Evolutionary conservation across 2,329 filamentous ascomycete genomes (phyloP).

Genomic region (Penicillium sp.): DNA sequence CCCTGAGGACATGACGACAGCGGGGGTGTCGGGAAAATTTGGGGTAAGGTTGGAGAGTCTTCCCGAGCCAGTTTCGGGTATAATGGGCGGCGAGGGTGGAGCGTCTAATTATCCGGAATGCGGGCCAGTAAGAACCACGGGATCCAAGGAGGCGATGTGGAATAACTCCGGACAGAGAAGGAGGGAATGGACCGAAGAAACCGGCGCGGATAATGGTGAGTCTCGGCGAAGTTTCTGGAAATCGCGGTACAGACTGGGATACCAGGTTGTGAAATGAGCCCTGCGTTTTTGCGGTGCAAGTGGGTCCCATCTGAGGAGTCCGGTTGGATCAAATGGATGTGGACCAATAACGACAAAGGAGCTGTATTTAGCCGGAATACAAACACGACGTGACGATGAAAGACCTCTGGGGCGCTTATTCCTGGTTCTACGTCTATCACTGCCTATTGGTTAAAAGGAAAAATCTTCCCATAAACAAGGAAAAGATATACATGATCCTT

Average conservation of each 20-base stretch:
- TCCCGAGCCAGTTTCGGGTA: conserved; percentile 17
- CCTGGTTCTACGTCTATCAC: background rate
- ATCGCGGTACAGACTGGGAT: background rate
- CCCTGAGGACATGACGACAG: conserved; percentile 44
- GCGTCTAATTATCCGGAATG: conserved; percentile 18
- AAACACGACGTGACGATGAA: background rate
- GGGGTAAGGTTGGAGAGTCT: background rate
- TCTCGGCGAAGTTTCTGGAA: conserved; percentile 9
- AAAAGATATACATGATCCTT: background rate
- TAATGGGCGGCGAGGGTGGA: conserved; percentile 9
- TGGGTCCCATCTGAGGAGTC: background rate
- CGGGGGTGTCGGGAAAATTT: conserved; percentile 5
- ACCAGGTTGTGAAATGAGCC: too few species aligned
- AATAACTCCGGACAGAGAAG: background rate
- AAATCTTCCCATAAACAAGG: background rate
- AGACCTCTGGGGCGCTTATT: background rate
- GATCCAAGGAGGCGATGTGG: conserved; percentile 1
- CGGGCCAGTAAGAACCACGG: background rate
- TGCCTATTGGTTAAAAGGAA: background rate
- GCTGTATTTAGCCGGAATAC: conserved; percentile 12
- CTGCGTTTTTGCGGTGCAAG: background rate
- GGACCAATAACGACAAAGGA: background rate
- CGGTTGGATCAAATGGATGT: background rate
- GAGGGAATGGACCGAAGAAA: background rate
- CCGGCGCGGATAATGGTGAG: background rate